Evolutionary conservation across 1,139 yeast genomes (phyloP), one percentile per base, ranked within the genome.

Genomic region (Saccharomyces hybrid): DNA sequence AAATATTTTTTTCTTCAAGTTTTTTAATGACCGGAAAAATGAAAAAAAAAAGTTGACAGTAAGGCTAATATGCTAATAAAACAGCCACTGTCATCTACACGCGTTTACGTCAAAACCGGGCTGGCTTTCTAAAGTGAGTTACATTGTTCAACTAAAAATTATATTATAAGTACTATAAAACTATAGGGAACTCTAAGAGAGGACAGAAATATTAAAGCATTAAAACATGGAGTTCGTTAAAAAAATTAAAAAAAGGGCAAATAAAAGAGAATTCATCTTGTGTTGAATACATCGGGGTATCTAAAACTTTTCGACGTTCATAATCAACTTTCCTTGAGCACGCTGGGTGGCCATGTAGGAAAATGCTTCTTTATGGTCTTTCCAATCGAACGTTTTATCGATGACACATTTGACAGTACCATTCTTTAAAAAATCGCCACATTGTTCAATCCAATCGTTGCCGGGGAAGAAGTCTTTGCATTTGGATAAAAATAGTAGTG

Each of bases 281-380:
- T 24, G 26, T 2, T 19, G 4, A 9, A 38, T 4, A 24, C 11
- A 38, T 4, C 1, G 44, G 9, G 44, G 26, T 38, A 38, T 38
- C 44, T 59, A 73, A 55, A 74, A 74, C 51, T 64, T 66, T 55
- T 75, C 78, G 24, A 72, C 71, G 42, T 73, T 64, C 47, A 75
- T 55, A 4, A 87, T 78, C 52, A 87, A 73, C 67, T 87, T 88
- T 31, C 96, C 96, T 56, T 77, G 79, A n/a, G 83, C 81, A 55
- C 75, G 77, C 49, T 82, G 81, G 2, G 75, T 66, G 28, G 68
- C 71, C 55, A 86, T 71, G 59, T 73, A 75, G 2, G 77, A 77
- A 55, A 79, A 70, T 0, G 91, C 95, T 12, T 75, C 70, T 49
- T 75, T 65, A 58, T 73, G 76, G 6, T 83, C 75, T 16, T 75